phyloP scores from a whole-genome alignment of 2,329 filamentous ascomycete genomes.

The Neopestalotiopsis rosae region DNA sequence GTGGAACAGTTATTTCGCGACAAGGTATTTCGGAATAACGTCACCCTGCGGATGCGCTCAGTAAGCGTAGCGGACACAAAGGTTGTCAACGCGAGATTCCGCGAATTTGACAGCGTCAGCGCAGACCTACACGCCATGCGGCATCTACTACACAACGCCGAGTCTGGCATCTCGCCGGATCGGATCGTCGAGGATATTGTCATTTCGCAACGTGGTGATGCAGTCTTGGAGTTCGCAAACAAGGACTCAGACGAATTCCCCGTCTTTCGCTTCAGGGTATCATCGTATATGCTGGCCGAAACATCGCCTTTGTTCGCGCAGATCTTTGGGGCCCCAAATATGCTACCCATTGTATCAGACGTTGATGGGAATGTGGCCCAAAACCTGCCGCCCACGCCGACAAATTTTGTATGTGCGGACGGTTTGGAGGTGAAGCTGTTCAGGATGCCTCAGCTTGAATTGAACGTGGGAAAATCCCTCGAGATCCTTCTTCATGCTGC shows the following conservation, averaged over 20 bases:
- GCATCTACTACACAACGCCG: slow-evolving; percentile 45
- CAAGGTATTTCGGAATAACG: slow-evolving; percentile 45
- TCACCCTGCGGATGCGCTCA: slow-evolving; percentile 52
- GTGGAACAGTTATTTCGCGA: slow-evolving; percentile 49
- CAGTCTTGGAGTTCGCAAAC: slow-evolving; percentile 58
- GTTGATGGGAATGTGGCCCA: background rate
- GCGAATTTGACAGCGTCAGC: slow-evolving; percentile 51
- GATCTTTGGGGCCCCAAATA: slow-evolving; percentile 42
- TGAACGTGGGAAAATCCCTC: slow-evolving; percentile 46
- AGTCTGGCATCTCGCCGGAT: slow-evolving; percentile 46
- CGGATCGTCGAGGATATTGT: slow-evolving; percentile 46
- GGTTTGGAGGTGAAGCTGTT: slow-evolving; percentile 52
- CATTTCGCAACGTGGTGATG: slow-evolving; percentile 52
- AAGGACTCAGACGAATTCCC: slow-evolving; percentile 40
- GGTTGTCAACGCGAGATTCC: slow-evolving; percentile 49
- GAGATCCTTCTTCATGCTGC: slow-evolving; percentile 57
- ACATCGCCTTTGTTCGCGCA: slow-evolving; percentile 57
- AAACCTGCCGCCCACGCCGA: slow-evolving; percentile 40
- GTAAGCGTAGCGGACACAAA: slow-evolving; percentile 47
- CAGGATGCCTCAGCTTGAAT: slow-evolving; percentile 57
- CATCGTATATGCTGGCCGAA: slow-evolving; percentile 55
- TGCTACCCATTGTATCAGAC: background rate
- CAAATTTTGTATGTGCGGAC: slow-evolving; percentile 45
- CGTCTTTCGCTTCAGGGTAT: slow-evolving; percentile 55
- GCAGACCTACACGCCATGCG: slow-evolving; percentile 46